These are phyloP conservation scores for Xeromyces bisporus DNA, from an alignment of 495 filamentous ascomycete species.

Conservation along the genomic window DNA sequence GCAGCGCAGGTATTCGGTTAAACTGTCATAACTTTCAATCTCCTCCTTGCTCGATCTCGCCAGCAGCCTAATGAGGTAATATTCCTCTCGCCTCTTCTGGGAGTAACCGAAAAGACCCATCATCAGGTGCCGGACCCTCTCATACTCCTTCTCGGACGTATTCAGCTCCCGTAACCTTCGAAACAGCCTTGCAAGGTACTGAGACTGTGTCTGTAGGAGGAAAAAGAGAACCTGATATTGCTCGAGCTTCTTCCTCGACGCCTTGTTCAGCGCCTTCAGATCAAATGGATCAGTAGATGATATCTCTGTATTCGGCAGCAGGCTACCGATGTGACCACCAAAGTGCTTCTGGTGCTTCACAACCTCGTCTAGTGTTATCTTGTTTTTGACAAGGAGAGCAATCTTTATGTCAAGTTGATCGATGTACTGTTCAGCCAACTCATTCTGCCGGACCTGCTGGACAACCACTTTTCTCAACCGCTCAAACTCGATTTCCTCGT, in stretches of 20 bases:
- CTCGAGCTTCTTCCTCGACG: slow-evolving; percentile 82
- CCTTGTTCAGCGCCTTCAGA: slow-evolving; percentile 92
- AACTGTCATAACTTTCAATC: slow-evolving; percentile 50
- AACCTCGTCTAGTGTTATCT: slow-evolving; percentile 96
- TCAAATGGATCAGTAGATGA: slow-evolving; percentile 86
- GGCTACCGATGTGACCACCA: slow-evolving; percentile 73
- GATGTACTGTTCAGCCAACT: slow-evolving; percentile 93
- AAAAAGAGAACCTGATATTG: slow-evolving; percentile 98
- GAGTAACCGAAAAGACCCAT: slow-evolving; percentile 97
- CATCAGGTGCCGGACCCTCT: slow-evolving; percentile 78
- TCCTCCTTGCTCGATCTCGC: slow-evolving; percentile 71
- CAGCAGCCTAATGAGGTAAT: slow-evolving; percentile 86
- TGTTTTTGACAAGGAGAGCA: slow-evolving; percentile 94
- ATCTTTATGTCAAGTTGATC: slow-evolving; percentile 98
- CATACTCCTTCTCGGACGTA: slow-evolving; percentile 79
- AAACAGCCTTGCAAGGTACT: slow-evolving; percentile 84
- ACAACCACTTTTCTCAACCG: slow-evolving; percentile 83
- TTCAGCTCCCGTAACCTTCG: slow-evolving; percentile 66
- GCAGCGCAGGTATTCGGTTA: slow-evolving; percentile 76
- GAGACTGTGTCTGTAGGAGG: slow-evolving; percentile 88
- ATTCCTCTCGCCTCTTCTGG: slow-evolving; percentile 91
- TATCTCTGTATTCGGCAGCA: slow-evolving; percentile 74
- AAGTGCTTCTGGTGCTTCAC: slow-evolving; percentile 94
- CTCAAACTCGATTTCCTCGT: slow-evolving; percentile 95
- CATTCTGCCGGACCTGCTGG: slow-evolving; percentile 91